phyloP scores from a whole-genome alignment of 139 green algal species.

The Dunaliella primolecta region DNA sequence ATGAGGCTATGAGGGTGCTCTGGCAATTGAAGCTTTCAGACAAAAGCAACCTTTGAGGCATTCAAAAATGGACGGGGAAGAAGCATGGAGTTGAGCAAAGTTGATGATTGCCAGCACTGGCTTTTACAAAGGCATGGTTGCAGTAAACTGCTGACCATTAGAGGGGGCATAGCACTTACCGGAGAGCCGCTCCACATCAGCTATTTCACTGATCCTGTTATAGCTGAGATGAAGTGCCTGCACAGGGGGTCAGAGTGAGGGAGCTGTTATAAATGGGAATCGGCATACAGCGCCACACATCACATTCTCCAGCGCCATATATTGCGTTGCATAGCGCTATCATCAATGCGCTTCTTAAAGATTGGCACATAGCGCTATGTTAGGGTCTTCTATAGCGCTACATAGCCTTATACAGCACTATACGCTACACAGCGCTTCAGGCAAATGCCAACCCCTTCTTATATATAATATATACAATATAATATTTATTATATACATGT shows the following conservation, averaged over 20 bases:
- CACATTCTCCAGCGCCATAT: too few species aligned
- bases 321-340: too few species aligned
- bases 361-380: not conserved
- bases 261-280: not conserved
- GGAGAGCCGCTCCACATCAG: conserved; percentile 52
- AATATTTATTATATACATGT: not conserved
- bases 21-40: not conserved
- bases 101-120: not conserved
- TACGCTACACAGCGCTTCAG: too few species aligned
- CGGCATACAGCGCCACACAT: too few species aligned
- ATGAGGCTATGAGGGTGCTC: not conserved
- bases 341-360: not conserved
- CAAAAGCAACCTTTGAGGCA: not conserved
- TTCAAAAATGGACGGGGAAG: not conserved
- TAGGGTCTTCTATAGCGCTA: too few species aligned
- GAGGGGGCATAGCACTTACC: conserved; percentile 12
- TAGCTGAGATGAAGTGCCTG: conserved; percentile 48
- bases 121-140: too few species aligned
- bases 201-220: conserved; percentile 60
- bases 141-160: too few species aligned
- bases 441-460: too few species aligned
- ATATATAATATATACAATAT: not conserved
- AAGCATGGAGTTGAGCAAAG: not conserved
- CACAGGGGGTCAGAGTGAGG: not conserved
- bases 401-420: too few species aligned